Base-by-base conservation (phyloP, 2,329 filamentous ascomycete species). In the Aciculosporium take region DNA sequence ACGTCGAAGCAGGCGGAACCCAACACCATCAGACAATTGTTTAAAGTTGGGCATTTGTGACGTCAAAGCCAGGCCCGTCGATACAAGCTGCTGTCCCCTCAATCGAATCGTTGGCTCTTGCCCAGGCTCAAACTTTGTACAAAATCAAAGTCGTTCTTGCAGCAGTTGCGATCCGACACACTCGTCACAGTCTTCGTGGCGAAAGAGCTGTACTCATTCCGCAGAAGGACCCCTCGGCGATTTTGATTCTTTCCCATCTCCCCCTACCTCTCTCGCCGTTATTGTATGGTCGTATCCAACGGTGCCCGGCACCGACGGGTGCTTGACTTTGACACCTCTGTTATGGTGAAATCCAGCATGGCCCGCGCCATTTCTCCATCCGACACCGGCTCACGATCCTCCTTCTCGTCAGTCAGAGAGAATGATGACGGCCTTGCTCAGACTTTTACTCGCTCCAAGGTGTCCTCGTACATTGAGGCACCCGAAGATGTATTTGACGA, bases 401-500 rank as follows among this genome's bases (percentile, higher is more conserved):
- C 74, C 44, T 78, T 78, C 59, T 77, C 74, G 24, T 78, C 74
- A 35, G 72, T 78, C 45, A 66, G 74, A 46, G 74, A 78, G 62
- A 69, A 71, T 55, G 71, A 75, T 53, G 65, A 68, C 49, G 69
- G 71, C 45, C 59, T 77, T 24, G 68, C 72, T 42, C 76, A 81
- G 62, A 72, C 71, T 42, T 81, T 81, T 48, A 79, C 74, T 38
- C 68, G 68, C 41, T 72, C 72, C 54, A 79, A 78, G 57, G 61
- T 78, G 46, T 79, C 76, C 28, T 74, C 71, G 42, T 78, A 76
- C 52, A 64, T 64, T 35, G 58, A 62, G 43, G 56, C 57, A 23
- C 58, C 65, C 49, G 72, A 76, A 50, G 66, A 70, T 42, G 64
- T 68, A 52, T 72, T 76, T 51, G 64, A 66, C 50, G 64, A 69